Percentiles rank a stretch among this genome's conserved stretches.
Conservation (phyloP, 139 green algal genomes). For the Tetradesmus obliquus region DNA sequence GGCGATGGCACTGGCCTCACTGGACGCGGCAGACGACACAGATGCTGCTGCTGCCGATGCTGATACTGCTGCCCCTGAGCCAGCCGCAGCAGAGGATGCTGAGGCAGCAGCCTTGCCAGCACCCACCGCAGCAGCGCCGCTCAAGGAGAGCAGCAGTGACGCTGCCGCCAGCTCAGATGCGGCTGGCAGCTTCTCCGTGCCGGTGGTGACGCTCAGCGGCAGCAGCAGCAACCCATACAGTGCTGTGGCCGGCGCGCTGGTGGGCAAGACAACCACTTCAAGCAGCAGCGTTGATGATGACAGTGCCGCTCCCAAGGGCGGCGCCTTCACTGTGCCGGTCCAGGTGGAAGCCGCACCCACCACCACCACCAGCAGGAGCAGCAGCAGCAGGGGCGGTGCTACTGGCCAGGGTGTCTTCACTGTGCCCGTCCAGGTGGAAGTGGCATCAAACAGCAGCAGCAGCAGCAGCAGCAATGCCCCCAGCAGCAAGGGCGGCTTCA, state of each 20-base stretch:
- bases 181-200: background rate
- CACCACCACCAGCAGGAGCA: background rate
- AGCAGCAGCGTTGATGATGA: constrained; percentile 2
- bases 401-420: background rate
- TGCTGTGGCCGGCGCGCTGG: background rate
- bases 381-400: background rate
- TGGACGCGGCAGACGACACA: background rate
- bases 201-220: background rate
- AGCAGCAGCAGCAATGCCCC: background rate
- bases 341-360: background rate
- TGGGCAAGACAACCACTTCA: background rate
- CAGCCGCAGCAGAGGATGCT: background rate
- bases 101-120: background rate
- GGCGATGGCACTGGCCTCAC: background rate
- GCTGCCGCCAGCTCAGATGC: background rate
- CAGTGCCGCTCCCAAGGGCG: background rate
- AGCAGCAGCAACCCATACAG: background rate
- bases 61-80: background rate
- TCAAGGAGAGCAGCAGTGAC: background rate
- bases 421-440: background rate
- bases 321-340: background rate
- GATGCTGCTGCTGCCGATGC: background rate
- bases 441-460: background rate
- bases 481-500: background rate
- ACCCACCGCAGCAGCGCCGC: background rate